Percentiles rank a stretch among this genome's conserved stretches.
These are phyloP conservation scores for Lepidium didymum DNA, from an alignment of 345 rosid species.

Conservation along the genomic window DNA sequence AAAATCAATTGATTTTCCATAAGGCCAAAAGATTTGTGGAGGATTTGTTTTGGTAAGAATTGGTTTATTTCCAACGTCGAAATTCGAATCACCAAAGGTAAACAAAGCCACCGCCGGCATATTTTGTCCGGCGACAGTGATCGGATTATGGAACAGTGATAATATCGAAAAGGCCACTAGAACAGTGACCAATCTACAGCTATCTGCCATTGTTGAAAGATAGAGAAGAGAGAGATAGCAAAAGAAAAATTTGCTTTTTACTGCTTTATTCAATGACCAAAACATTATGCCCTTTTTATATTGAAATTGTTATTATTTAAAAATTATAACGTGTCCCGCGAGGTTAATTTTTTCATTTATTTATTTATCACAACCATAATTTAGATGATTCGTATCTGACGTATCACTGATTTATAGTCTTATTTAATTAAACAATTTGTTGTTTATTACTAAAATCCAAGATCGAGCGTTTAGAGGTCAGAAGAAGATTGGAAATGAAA, in stretches of 20 bases:
- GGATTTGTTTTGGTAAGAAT: neutral
- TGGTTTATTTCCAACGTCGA: conserved; percentile 26
- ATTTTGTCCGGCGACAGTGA: conserved; percentile 11
- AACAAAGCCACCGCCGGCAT: conserved; percentile 5
- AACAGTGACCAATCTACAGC: neutral
- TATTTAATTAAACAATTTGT: too few relatives aligned
- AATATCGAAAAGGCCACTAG: neutral
- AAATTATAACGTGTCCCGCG: neutral
- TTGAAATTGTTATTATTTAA: neutral
- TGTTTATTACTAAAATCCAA: too few relatives aligned
- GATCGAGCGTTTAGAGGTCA: too few relatives aligned
- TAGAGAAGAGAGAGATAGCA: neutral
- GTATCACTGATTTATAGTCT: too few relatives aligned
- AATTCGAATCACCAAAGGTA: conserved; percentile 28
- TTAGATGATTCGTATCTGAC: too few relatives aligned
- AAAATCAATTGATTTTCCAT: conserved; percentile 24
- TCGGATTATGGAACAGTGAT: neutral
- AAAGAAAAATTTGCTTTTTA: neutral
- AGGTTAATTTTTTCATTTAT: neutral
- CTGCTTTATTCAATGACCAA: neutral
- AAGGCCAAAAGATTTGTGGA: conserved; percentile 24
- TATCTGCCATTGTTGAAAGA: neutral
- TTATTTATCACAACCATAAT: too few relatives aligned
- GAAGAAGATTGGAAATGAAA: too few relatives aligned
- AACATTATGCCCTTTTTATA: neutral